Conservation (phyloP, 169 alveolate genomes). For the Eimeria falciformis region DNA sequence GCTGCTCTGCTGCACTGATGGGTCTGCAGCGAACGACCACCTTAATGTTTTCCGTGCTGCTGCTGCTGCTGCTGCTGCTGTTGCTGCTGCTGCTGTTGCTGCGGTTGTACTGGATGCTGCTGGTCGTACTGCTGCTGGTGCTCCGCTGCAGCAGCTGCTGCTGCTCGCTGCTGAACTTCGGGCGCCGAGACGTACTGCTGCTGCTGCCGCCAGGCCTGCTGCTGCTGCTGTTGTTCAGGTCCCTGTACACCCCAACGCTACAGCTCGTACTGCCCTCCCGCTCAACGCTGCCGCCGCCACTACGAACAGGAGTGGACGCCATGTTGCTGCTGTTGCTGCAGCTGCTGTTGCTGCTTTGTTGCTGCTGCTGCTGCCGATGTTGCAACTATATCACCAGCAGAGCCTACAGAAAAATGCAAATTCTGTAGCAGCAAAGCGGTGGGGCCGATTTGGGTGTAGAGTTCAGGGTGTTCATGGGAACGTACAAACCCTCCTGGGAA, state of each 20-base stretch:
- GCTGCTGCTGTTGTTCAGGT: conserved; percentile 25
- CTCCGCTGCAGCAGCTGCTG: too few relatives aligned
- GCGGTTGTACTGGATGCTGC: conserved; percentile 31
- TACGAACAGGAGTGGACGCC: conserved; percentile 21
- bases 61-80: conserved; percentile 31
- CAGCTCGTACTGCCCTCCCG: conserved; percentile 11
- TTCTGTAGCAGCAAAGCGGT: too few relatives aligned
- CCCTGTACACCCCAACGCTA: neutral
- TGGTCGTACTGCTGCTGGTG: conserved; percentile 6
- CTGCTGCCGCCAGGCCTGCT: neutral
- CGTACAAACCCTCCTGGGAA: too few relatives aligned
- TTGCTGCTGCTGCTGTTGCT: neutral
- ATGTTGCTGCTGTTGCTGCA: neutral
- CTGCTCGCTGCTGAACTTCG: conserved; percentile 2
- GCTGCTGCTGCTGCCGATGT: too few relatives aligned
- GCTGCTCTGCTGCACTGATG: conserved; percentile 52
- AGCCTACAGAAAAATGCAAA: too few relatives aligned
- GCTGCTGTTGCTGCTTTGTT: too few relatives aligned
- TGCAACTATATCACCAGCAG: too few relatives aligned
- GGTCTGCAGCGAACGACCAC: conserved; percentile 69
- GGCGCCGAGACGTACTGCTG: neutral
- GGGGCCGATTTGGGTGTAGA: too few relatives aligned
- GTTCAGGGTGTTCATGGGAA: too few relatives aligned
- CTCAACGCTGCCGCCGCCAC: neutral
- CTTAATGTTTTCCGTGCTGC: conserved; percentile 51